These are phyloP conservation scores for Phragmites australis DNA, from an alignment of 176 grass and related monocot genomes.

Conservation along the genomic window DNA sequence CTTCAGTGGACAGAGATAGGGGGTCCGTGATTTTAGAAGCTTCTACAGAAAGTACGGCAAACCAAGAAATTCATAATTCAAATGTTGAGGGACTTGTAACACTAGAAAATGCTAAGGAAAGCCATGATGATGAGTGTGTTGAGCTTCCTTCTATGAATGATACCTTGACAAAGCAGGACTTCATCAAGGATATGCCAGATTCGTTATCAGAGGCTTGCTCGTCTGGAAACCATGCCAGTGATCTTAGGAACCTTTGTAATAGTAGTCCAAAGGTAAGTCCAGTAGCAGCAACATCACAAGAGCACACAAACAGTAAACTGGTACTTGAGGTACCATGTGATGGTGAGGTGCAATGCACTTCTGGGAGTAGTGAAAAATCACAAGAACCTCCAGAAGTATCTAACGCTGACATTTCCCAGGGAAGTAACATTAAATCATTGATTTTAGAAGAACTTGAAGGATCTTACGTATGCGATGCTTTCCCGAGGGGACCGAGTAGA, in stretches of 20 bases:
- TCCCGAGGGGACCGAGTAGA: conserved; percentile 6
- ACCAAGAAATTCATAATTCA: conserved; percentile 32
- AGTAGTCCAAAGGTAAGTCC: conserved; percentile 20
- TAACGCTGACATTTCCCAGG: conserved; percentile 16
- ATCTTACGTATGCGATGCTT: conserved; percentile 33
- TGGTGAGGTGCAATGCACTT: conserved; percentile 15
- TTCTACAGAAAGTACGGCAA: conserved; percentile 28
- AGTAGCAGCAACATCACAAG: conserved; percentile 35
- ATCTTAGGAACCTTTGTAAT: conserved; percentile 30
- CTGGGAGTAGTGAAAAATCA: conserved; percentile 30
- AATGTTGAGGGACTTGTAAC: conserved; percentile 12
- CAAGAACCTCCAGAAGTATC: conserved; percentile 39
- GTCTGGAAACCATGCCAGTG: conserved; percentile 25
- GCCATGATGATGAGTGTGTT: neutral
- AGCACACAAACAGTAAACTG: conserved; percentile 35
- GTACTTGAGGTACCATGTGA: conserved; percentile 23
- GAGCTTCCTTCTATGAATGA: conserved; percentile 4
- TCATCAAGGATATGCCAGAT: conserved; percentile 33
- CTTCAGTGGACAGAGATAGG: conserved; percentile 21
- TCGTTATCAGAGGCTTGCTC: conserved; percentile 13
- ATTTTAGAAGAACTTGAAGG: conserved; percentile 51
- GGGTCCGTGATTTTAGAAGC: conserved; percentile 26
- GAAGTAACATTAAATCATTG: conserved; percentile 42
- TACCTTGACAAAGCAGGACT: conserved; percentile 18
- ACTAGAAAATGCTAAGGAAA: conserved; percentile 29